Conservation (phyloP, 192 early-diverging fungal species). For the Podila horticola region DNA sequence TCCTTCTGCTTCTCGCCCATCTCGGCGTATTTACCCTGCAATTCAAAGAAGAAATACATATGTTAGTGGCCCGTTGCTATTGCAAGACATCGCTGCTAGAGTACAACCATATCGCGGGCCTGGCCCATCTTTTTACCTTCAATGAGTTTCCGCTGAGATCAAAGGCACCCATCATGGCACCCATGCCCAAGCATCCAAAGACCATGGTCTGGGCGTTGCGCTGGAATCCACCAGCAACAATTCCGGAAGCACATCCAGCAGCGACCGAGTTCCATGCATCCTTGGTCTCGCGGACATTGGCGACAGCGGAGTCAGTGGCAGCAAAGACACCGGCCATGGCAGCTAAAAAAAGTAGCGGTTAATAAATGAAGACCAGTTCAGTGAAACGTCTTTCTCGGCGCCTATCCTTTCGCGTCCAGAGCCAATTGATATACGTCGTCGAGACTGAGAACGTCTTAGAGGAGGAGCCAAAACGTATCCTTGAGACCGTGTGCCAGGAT, state of each 20-base stretch:
- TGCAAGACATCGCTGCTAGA: too few species aligned
- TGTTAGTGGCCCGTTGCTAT: too few species aligned
- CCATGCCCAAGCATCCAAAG: conserved; percentile 71
- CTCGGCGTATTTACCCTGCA: conserved; percentile 52
- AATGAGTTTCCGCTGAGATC: conserved; percentile 68
- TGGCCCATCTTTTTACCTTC: too few species aligned
- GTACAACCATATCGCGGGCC: background rate
- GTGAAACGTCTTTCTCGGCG: too few species aligned
- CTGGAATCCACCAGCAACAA: conserved; percentile 69
- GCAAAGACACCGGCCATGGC: conserved; percentile 85
- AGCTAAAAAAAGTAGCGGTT: conserved; percentile 47
- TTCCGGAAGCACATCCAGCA: conserved; percentile 79
- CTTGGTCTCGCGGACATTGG: conserved; percentile 70
- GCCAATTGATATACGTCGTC: too few species aligned
- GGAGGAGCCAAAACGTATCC: too few species aligned
- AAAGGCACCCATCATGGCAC: conserved; percentile 72
- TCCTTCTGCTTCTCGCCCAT: conserved; percentile 54
- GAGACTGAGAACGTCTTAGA: too few species aligned
- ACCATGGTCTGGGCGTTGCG: conserved; percentile 70
- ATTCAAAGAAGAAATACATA: background rate
- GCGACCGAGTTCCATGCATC: conserved; percentile 77
- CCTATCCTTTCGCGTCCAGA: too few species aligned
- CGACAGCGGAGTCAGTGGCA: conserved; percentile 66
- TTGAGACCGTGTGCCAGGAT: too few species aligned
- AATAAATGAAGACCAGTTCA: too few species aligned